phyloP scores from a whole-genome alignment of 164 flowering plant species.

The Magnolia changhungtana region DNA sequence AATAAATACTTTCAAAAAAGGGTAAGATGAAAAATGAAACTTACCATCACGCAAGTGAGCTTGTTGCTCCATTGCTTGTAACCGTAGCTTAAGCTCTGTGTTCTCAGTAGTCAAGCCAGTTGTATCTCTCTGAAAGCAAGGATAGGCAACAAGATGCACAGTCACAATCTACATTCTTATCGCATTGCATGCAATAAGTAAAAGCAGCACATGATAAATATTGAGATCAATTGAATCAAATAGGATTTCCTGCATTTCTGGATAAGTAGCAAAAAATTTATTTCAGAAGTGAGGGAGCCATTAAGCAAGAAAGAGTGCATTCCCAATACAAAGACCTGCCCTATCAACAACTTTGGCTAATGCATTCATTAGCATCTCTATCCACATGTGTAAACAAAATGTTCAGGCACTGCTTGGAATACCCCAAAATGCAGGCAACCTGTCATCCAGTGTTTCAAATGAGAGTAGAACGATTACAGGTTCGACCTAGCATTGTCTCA shows the following conservation, averaged over 20 bases:
- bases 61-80: conserved; percentile 97
- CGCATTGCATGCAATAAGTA: background rate
- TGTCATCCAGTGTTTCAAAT: too few species aligned
- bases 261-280: too few species aligned
- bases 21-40: conserved; percentile 13
- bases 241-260: background rate
- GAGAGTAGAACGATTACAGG: too few species aligned
- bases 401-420: too few species aligned
- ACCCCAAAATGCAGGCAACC: too few species aligned
- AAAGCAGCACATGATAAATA: background rate
- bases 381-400: background rate
- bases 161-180: background rate
- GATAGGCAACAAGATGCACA: background rate
- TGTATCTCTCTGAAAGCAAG: conserved; percentile 69
- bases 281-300: too few species aligned
- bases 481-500: too few species aligned
- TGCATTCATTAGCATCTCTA: background rate
- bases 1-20: background rate
- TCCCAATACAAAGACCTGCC: background rate
- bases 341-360: background rate
- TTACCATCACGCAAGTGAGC: conserved; percentile 93
- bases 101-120: conserved; percentile 72
- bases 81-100: conserved; percentile 85
- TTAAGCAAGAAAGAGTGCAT: too few species aligned
- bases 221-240: background rate